A percentile compares a stretch with the other conserved stretches of the same genome.
Evolutionary conservation across 75 land plant genomes (phyloP).

Genomic region (Sequoiadendron giganteum): DNA sequence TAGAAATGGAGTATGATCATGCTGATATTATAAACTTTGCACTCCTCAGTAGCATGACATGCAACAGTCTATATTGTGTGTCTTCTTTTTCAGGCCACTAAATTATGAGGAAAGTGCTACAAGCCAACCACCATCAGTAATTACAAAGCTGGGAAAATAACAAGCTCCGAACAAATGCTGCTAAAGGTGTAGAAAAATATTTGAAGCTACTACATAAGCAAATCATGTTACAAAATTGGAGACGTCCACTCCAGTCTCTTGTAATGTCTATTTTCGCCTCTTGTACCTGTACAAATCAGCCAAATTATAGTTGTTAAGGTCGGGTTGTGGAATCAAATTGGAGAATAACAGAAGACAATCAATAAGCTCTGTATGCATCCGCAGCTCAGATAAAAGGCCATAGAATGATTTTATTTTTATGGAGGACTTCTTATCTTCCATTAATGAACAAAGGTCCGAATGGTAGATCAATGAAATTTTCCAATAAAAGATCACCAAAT

Average conservation of each 20-base stretch:
- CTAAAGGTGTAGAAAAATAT: not conserved
- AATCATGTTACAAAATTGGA: not conserved
- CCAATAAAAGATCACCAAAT: not conserved
- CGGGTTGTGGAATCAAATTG: not conserved
- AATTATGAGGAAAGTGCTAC: not conserved
- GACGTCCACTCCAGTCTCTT: not conserved
- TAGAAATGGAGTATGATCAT: not conserved
- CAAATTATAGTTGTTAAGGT: not conserved
- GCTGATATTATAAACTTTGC: not conserved
- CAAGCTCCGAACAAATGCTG: not conserved
- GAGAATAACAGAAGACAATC: not conserved
- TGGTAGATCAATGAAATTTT: not conserved
- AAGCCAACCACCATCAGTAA: not conserved
- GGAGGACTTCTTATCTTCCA: not conserved
- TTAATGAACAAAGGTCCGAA: not conserved
- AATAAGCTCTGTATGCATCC: not conserved
- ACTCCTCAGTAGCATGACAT: not conserved
- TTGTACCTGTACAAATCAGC: slow-evolving; percentile 9
- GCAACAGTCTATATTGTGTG: not conserved
- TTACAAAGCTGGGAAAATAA: not conserved
- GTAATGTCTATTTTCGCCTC: slow-evolving; percentile 5
- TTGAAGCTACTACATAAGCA: not conserved
- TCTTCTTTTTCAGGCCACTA: not conserved
- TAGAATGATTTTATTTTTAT: not conserved
- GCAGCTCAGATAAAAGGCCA: not conserved